Percentiles rank a stretch among this genome's conserved stretches.
Conservation (phyloP, 2,329 filamentous ascomycete genomes). For the Aureobasidium musti region DNA sequence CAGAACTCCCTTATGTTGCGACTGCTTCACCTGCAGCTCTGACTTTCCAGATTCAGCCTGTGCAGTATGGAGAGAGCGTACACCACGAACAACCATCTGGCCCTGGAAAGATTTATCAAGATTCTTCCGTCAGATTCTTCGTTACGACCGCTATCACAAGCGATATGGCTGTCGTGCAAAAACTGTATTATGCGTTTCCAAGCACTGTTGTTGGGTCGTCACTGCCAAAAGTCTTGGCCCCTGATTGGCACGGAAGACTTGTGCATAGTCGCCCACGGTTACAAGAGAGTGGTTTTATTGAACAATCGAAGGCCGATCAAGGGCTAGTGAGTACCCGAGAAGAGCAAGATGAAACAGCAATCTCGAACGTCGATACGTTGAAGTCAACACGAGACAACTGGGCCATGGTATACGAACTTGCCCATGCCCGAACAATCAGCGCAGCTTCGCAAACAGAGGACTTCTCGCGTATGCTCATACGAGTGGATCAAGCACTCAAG, state of each 20-base stretch:
- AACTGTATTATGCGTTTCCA: constrained; percentile 23
- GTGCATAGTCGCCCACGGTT: constrained; percentile 29
- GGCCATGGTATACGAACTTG: constrained; percentile 29
- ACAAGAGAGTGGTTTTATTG: constrained; percentile 33
- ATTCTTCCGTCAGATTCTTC: constrained; percentile 29
- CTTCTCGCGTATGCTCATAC: neutral
- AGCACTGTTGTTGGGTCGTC: neutral
- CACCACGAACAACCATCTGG: constrained; percentile 19
- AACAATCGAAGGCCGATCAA: neutral
- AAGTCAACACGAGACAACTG: constrained; percentile 1
- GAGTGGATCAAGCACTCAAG: constrained; percentile 3
- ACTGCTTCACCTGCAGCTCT: neutral
- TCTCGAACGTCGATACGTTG: neutral
- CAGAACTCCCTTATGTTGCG: constrained; percentile 3
- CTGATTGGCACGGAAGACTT: constrained; percentile 33
- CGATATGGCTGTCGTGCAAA: constrained; percentile 29
- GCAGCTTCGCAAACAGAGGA: constrained; percentile 2
- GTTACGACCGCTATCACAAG: constrained; percentile 28
- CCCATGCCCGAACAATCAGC: constrained; percentile 1
- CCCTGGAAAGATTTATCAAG: constrained; percentile 20
- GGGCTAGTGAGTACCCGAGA: neutral
- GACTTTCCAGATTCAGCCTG: constrained; percentile 20
- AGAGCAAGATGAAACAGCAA: constrained; percentile 2
- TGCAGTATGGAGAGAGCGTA: constrained; percentile 23
- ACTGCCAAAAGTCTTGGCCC: constrained; percentile 23